Percentiles rank a stretch among this genome's conserved stretches.
These are phyloP conservation scores for Raffaelea ambrosiae DNA, from an alignment of 2,329 filamentous ascomycete genomes.

Conservation along the genomic window DNA sequence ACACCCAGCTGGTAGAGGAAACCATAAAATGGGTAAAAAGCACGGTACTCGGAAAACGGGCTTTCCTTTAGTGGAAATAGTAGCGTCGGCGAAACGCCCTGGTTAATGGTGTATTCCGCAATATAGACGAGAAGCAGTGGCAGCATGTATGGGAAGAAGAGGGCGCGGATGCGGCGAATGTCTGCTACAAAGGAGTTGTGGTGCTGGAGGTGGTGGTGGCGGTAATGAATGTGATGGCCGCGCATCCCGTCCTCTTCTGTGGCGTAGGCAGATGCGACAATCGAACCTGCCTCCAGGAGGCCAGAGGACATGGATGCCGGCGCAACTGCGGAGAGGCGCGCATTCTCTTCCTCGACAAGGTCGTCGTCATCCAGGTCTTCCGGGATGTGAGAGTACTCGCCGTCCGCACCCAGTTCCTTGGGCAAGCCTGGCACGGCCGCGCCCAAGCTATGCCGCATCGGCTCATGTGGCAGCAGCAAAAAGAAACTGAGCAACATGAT, in stretches of 20 bases:
- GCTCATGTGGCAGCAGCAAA: slow-evolving; percentile 61
- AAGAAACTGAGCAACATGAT: slow-evolving; percentile 88
- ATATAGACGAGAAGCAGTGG: slow-evolving; percentile 88
- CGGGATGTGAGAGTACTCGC: too few species aligned
- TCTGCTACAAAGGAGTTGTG: slow-evolving; percentile 31
- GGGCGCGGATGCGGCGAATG: slow-evolving; percentile 55
- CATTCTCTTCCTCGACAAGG: too few species aligned
- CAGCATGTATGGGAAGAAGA: slow-evolving; percentile 80
- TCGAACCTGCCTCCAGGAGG: slow-evolving; percentile 31
- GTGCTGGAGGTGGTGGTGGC: too few species aligned
- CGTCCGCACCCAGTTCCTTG: slow-evolving; percentile 6
- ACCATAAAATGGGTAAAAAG: slow-evolving; percentile 91
- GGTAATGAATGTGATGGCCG: too few species aligned
- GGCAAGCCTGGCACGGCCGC: not conserved
- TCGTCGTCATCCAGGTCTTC: too few species aligned
- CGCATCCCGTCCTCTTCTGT: slow-evolving; percentile 16
- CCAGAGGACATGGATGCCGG: slow-evolving; percentile 25
- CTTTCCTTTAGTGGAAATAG: slow-evolving; percentile 71
- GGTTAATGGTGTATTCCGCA: slow-evolving; percentile 96
- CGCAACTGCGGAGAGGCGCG: too few species aligned
- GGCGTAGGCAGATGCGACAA: slow-evolving; percentile 31
- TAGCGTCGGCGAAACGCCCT: slow-evolving; percentile 82
- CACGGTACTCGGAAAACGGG: slow-evolving; percentile 73
- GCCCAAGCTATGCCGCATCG: slow-evolving; percentile 38
- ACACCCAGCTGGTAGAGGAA: slow-evolving; percentile 94